Conservation (phyloP, 352 stramenopile species). For the Phytophthora citricola region DNA sequence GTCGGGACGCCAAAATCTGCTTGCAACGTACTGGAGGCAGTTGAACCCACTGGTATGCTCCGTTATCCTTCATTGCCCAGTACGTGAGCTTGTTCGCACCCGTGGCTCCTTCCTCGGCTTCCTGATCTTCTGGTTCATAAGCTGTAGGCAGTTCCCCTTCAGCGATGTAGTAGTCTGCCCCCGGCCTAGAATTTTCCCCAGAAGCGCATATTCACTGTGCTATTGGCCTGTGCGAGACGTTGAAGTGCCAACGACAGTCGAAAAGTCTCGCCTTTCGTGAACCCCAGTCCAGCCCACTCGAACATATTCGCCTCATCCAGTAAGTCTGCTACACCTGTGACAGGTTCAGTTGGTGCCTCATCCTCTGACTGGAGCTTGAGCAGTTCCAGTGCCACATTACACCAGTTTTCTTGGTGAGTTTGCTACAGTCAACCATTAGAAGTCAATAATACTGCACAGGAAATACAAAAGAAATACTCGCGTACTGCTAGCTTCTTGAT, state of each 20-base stretch:
- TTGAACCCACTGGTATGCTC: constrained; percentile 83
- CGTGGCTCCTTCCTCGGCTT: constrained; percentile 67
- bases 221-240: constrained; percentile 58
- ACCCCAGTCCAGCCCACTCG: constrained; percentile 79
- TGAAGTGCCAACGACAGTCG: constrained; percentile 71
- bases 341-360: constrained; percentile 47
- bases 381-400: constrained; percentile 63
- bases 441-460: not conserved
- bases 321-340: constrained; percentile 61
- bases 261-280: constrained; percentile 79
- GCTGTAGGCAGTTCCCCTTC: constrained; percentile 68
- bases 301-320: constrained; percentile 88
- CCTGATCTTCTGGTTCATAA: constrained; percentile 68
- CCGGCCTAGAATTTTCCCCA: constrained; percentile 85
- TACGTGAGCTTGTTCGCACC: constrained; percentile 92
- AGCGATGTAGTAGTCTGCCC: constrained; percentile 84
- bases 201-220: constrained; percentile 80
- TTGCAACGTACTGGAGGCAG: constrained; percentile 77
- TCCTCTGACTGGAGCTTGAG: constrained; percentile 63
- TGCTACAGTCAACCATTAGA: constrained; percentile 34
- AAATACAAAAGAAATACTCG: not conserved
- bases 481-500: constrained; percentile 66
- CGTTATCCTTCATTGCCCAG: constrained; percentile 88
- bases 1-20: constrained; percentile 80
- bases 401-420: constrained; percentile 69